Base-by-base conservation (phyloP, 2,329 filamentous ascomycete genomes). In the Diplocarpon rosae region DNA sequence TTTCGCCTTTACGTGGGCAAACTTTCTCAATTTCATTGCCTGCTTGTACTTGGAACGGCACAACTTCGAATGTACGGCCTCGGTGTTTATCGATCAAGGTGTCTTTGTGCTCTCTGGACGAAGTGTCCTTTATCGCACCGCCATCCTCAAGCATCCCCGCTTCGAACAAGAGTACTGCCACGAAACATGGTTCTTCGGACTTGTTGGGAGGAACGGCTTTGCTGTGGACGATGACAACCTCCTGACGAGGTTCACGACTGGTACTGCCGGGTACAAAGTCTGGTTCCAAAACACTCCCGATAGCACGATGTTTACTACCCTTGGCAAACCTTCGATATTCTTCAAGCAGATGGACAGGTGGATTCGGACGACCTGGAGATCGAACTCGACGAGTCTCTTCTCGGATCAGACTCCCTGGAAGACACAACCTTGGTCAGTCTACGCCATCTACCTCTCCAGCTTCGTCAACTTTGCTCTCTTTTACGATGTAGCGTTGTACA, bases 201-300 rank as follows among this genome's bases (percentile, higher is more conserved):
- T 36, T 10, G 14, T 45, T 76, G 72, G 62, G 65, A 69, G 45
- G 37, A 57, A 0, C 61, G 70, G 71, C 0, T 58, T 78, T 1
- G 68, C 70, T 15, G 64, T 66, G 0, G 77, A 80, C 48, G 76
- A 80, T 46, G 77, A 82, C 62, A 80, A 80, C 57, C 80, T 70
- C 52, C 63, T 75, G 30, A 80, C 76, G 0, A 65, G 77, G 10
- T 75, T 68, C 48, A 64, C 71, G 5, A 67, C 75, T 34, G 62
- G 62, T 9, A 57, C 68, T 5, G 67, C 66, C n/a, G 33, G 33
- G 11, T 77, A 68, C 66, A 63, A 67, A 7, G 69, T 80, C 46
- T 65, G 67, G 37, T 70, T 80, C 40, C 76, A 82, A 55, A 68
- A 70, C 46, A 65, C 66, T 4, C 52, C 63, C 0, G 66, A 73